Evolutionary conservation across 164 flowering plant genomes (phyloP), one percentile per base, ranked within the genome.

Genomic region (Aristolochia fimbriata): DNA sequence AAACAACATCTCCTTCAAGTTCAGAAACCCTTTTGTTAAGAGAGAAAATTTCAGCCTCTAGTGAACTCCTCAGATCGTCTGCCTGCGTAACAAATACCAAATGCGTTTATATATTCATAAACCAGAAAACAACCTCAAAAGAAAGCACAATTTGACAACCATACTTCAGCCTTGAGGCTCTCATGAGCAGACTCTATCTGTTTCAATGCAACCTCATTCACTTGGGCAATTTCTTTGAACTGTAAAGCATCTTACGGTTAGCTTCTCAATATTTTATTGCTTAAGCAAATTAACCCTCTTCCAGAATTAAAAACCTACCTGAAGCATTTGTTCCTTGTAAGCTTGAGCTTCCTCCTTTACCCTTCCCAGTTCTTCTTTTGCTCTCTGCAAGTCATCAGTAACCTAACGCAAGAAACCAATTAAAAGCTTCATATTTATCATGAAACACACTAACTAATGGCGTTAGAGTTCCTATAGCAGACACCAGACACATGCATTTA

Each of bases 221-320:
- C 95, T 59, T 87, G 78, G 22, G 99, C 96, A 50, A 93, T 88
- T 68, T 76, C 80, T 74, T 93, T 93, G 71, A 84, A 93, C 96
- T 93, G 80, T 54, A 51, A 68, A 58, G 21, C 43, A 37, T 37
- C 12, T 37, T 37, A 7, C 43, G 8, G 43, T 37, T 37, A 37
- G 9, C 43, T 3, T 6, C 43, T 37, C 7, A 37, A 37, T 5
- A 5, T 37, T 37, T 37, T 0, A 6, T n/a, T 17, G 46, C 22
- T 52, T 16, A 30, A 24, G 14, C 15, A 20, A 50, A 57, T 21
- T 60, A 23, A 15, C 59, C 14, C 58, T 63, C 5, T 58, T n/a
- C 3, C 3, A 25, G 27, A 50, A 49, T 5, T 37, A 19, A 30
- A 7, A 54, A 47, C 15, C 19, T 17, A 91, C 97, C 97, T 91